These are phyloP conservation scores for Sporothrix dimorphospora DNA, from an alignment of 2,329 filamentous ascomycete species.

Conservation along the genomic window DNA sequence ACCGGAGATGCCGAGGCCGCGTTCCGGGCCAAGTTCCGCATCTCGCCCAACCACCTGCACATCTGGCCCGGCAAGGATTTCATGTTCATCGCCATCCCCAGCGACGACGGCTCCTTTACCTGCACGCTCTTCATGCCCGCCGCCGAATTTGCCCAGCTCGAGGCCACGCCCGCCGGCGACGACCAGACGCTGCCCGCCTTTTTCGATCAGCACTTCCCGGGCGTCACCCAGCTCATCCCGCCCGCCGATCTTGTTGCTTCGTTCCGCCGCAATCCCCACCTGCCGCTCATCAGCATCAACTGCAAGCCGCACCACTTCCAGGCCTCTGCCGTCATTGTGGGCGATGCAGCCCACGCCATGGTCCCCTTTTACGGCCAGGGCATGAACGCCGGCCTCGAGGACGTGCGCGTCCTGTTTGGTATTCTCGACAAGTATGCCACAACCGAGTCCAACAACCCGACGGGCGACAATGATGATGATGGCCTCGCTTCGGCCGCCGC, in stretches of 20 bases:
- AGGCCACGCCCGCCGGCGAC: constrained; percentile 57
- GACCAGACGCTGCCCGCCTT: constrained; percentile 59
- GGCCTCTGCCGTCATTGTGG: constrained; percentile 79
- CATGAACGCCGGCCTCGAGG: constrained; percentile 95
- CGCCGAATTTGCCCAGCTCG: constrained; percentile 67
- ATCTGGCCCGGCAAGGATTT: constrained; percentile 95
- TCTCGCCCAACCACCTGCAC: constrained; percentile 91
- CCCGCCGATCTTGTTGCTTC: constrained; percentile 70
- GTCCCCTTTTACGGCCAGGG: constrained; percentile 98
- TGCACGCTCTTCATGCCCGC: constrained; percentile 90
- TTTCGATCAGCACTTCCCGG: constrained; percentile 85
- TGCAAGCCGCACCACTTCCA: constrained; percentile 84
- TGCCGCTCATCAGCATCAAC: constrained; percentile 92
- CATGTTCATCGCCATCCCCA: constrained; percentile 98
- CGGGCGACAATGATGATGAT: constrained; percentile 56
- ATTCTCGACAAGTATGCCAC: constrained; percentile 70
- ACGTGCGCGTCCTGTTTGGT: constrained; percentile 85
- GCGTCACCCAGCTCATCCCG: constrained; percentile 74
- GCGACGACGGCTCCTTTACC: constrained; percentile 84
- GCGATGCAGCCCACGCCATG: constrained; percentile 96
- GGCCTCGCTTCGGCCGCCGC: constrained; percentile 47
- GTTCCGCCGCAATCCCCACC: constrained; percentile 81
- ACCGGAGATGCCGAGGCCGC: constrained; percentile 41
- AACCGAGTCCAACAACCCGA: constrained; percentile 33
- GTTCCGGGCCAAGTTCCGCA: constrained; percentile 62